phyloP scores from a whole-genome alignment of 1,284 basidiomycete genomes.

The Boletellus dicymbophilus region DNA sequence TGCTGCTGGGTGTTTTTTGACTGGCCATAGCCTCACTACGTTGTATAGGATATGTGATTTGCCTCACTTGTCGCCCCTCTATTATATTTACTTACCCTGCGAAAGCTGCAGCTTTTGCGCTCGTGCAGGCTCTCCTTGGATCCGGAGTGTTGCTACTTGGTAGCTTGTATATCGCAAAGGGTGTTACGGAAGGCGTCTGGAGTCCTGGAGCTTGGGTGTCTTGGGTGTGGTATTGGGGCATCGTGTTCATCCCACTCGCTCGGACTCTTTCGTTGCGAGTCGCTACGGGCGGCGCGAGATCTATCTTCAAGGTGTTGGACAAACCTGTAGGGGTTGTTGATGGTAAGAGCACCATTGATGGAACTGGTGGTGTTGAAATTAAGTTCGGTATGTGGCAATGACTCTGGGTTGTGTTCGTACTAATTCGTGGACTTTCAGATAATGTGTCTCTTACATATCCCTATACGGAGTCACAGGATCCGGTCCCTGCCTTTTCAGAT shows the following conservation, averaged over 20 bases:
- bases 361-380: slow-evolving; percentile 76
- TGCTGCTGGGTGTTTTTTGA: not conserved
- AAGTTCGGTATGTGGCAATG: slow-evolving; percentile 66
- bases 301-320: slow-evolving; percentile 68
- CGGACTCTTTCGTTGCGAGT: slow-evolving; percentile 23
- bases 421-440: slow-evolving; percentile 42
- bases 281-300: slow-evolving; percentile 12
- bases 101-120: slow-evolving; percentile 57
- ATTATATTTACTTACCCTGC: slow-evolving; percentile 6
- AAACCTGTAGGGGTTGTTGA: slow-evolving; percentile 85
- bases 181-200: slow-evolving; percentile 31
- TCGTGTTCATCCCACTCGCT: slow-evolving; percentile 26
- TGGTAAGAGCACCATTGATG: slow-evolving; percentile 72
- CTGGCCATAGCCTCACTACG: not conserved
- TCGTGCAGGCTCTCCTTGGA: slow-evolving; percentile 81
- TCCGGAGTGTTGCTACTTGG: slow-evolving; percentile 78
- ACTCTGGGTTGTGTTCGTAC: not conserved
- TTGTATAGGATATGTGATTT: slow-evolving; percentile 14
- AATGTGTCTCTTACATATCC: slow-evolving; percentile 87
- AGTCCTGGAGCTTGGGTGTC: slow-evolving; percentile 30
- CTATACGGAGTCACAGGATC: slow-evolving; percentile 65
- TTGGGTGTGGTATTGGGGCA: slow-evolving; percentile 34
- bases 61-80: slow-evolving; percentile 12
- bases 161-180: slow-evolving; percentile 39
- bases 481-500: slow-evolving; percentile 60